These are phyloP conservation scores for Nepenthes alata DNA, from an alignment of 179 eudicot genomes.

Conservation along the genomic window DNA sequence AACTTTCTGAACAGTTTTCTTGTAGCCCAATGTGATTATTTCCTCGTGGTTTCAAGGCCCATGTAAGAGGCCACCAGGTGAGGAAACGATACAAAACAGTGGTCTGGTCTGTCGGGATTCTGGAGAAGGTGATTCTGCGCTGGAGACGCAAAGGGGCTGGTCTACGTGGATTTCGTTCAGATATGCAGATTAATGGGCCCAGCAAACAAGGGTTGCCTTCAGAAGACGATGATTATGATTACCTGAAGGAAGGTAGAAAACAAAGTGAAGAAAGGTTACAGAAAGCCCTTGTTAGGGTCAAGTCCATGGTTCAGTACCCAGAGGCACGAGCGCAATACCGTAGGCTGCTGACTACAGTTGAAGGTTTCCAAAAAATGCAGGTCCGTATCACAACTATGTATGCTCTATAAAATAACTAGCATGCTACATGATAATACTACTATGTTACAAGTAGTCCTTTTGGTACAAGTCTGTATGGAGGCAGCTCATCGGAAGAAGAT, in stretches of 20 bases:
- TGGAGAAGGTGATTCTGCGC: constrained; percentile 80
- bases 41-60: constrained; percentile 39
- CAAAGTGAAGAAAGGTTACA: constrained; percentile 58
- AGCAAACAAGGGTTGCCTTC: constrained; percentile 16
- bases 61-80: constrained; percentile 81
- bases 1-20: no score
- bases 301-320: constrained; percentile 79
- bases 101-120: constrained; percentile 78
- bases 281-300: constrained; percentile 70
- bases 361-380: constrained; percentile 39
- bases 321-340: constrained; percentile 78
- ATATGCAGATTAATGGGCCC: constrained; percentile 20
- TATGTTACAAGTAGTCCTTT: no score
- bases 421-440: no score
- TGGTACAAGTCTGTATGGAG: neutral
- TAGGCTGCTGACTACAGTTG: constrained; percentile 48
- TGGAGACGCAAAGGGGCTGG: constrained; percentile 83
- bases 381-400: constrained; percentile 10
- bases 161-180: constrained; percentile 56
- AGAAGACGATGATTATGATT: constrained; percentile 64
- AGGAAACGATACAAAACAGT: constrained; percentile 72
- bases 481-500: neutral
- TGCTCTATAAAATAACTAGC: neutral
- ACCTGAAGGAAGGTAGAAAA: constrained; percentile 56
- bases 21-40: neutral